phyloP scores from a whole-genome alignment of 257 asterid species.

The Rauvolfia tetraphylla region DNA sequence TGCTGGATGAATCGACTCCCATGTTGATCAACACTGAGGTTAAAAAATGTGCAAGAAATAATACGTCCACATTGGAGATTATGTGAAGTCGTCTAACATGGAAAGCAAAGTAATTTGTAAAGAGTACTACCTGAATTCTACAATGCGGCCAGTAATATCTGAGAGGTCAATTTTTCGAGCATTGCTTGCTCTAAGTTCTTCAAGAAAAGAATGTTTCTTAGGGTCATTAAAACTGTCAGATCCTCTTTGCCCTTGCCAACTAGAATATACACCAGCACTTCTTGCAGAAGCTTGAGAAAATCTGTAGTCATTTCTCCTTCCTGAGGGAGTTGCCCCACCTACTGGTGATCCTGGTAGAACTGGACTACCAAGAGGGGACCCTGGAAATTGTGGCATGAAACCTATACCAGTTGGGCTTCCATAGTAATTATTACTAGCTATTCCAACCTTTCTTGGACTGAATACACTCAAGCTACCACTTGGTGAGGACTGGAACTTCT shows the following conservation, averaged over 20 bases:
- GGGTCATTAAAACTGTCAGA: slow-evolving; percentile 44
- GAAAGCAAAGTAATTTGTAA: background rate
- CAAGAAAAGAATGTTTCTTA: slow-evolving; percentile 65
- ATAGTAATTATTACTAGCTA: slow-evolving; percentile 45
- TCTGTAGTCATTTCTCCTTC: slow-evolving; percentile 53
- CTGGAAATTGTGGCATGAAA: slow-evolving; percentile 55
- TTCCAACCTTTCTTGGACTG: slow-evolving; percentile 48
- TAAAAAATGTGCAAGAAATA: slow-evolving; percentile 16
- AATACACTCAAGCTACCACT: slow-evolving; percentile 39
- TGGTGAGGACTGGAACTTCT: slow-evolving; percentile 43
- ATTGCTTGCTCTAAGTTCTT: slow-evolving; percentile 66
- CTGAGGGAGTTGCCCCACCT: slow-evolving; percentile 39
- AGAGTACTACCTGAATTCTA: slow-evolving; percentile 63
- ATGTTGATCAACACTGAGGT: slow-evolving; percentile 75
- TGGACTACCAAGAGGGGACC: slow-evolving; percentile 73
- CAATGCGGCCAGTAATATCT: slow-evolving; percentile 63
- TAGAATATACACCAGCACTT: slow-evolving; percentile 47
- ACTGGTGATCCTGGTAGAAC: slow-evolving; percentile 65
- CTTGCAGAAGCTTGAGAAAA: slow-evolving; percentile 47
- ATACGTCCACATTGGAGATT: background rate
- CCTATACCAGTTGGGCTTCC: slow-evolving; percentile 52
- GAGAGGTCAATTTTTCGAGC: slow-evolving; percentile 65
- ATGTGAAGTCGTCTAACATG: background rate
- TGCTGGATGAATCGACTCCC: slow-evolving; percentile 91
- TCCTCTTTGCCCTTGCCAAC: slow-evolving; percentile 70